A percentile compares a stretch with the other conserved stretches of the same genome.
Evolutionary conservation across 805 yeast genomes (phyloP).

Genomic region (Yamadazyma insecticola): DNA sequence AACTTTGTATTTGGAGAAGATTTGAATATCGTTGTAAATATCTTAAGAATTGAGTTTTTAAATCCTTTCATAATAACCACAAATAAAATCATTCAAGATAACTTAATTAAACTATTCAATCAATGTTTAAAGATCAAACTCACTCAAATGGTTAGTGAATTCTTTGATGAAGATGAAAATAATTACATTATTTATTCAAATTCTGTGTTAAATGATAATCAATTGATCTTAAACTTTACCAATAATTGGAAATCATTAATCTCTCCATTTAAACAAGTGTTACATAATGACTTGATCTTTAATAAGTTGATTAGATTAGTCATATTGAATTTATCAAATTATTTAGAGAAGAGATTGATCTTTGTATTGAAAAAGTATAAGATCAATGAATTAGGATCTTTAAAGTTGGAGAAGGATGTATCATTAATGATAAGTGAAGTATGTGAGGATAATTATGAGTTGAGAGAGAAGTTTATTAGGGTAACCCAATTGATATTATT

Average conservation of each 20-base stretch:
- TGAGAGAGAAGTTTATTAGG: slow-evolving; percentile 73
- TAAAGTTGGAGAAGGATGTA: slow-evolving; percentile 78
- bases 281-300: slow-evolving; percentile 50
- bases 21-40: slow-evolving; percentile 24
- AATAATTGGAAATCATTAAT: slow-evolving; percentile 61
- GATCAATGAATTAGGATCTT: slow-evolving; percentile 78
- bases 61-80: slow-evolving; percentile 29
- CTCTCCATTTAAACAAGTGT: slow-evolving; percentile 57
- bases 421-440: slow-evolving; percentile 69
- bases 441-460: slow-evolving; percentile 64
- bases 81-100: slow-evolving; percentile 38
- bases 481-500: slow-evolving; percentile 82
- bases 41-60: slow-evolving; percentile 27
- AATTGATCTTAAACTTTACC: slow-evolving; percentile 46
- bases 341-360: slow-evolving; percentile 67
- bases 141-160: slow-evolving; percentile 38
- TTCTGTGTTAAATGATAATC: slow-evolving; percentile 22
- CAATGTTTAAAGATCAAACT: slow-evolving; percentile 44
- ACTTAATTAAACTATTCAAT: slow-evolving; percentile 45
- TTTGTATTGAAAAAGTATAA: slow-evolving; percentile 49
- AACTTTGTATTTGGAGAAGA: slow-evolving; percentile 39
- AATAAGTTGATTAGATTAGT: slow-evolving; percentile 43
- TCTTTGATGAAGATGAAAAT: slow-evolving; percentile 31
- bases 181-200: slow-evolving; percentile 28
- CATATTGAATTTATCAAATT: slow-evolving; percentile 50